These are phyloP conservation scores for Shiraia sp. DNA, from an alignment of 2,329 filamentous ascomycete genomes.

Conservation along the genomic window DNA sequence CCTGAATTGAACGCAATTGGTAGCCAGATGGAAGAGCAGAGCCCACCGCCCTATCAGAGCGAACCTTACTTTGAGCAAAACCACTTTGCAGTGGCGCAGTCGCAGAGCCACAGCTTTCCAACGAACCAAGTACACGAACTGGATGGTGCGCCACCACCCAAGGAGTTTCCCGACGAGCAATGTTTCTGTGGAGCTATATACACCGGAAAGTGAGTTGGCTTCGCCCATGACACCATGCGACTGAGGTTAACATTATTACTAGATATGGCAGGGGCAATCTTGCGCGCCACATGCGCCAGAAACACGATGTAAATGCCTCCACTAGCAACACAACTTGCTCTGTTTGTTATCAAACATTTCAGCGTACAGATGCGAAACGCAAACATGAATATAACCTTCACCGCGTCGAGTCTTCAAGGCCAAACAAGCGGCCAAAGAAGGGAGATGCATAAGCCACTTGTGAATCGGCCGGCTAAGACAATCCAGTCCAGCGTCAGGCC, in stretches of 20 bases:
- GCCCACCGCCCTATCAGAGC: too few species aligned
- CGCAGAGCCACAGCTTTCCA: too few species aligned
- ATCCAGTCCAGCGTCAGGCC: slow-evolving; percentile 10
- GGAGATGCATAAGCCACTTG: neutral
- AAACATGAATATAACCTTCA: slow-evolving; percentile 24
- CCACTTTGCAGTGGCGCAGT: too few species aligned
- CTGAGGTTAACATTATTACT: slow-evolving; percentile 1
- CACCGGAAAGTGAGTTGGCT: slow-evolving; percentile 8
- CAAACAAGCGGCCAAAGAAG: slow-evolving; percentile 8
- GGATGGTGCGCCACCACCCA: too few species aligned
- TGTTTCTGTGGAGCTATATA: slow-evolving; percentile 5
- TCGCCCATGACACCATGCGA: neutral
- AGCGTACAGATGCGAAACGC: slow-evolving; percentile 12
- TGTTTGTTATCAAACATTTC: slow-evolving; percentile 4
- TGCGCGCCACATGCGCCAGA: slow-evolving; percentile 6
- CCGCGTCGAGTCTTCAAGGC: slow-evolving; percentile 3
- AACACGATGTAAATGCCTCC: neutral
- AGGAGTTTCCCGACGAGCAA: too few species aligned
- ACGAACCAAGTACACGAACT: too few species aligned
- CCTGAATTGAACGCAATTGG: too few species aligned
- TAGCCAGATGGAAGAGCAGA: too few species aligned
- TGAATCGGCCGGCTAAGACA: neutral
- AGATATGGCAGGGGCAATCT: slow-evolving; percentile 17
- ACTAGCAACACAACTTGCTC: slow-evolving; percentile 6
- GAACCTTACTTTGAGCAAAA: too few species aligned